These are phyloP conservation scores for Sporothrix brunneoviolacea DNA, from an alignment of 2,329 filamentous ascomycete genomes.

Conservation along the genomic window DNA sequence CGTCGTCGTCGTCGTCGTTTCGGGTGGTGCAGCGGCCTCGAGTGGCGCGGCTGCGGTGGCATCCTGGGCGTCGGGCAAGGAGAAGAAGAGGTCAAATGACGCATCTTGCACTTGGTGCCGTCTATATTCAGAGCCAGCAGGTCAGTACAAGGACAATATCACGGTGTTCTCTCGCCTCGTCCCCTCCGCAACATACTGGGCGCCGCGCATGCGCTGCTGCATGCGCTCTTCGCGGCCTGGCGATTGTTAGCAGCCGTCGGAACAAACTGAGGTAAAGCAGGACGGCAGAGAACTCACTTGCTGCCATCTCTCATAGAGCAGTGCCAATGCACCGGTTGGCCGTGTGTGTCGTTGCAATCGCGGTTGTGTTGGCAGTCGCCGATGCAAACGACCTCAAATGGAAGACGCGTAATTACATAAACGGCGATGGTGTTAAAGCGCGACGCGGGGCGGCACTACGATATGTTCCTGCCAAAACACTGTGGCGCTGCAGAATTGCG, in stretches of 20 bases:
- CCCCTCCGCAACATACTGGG: slow-evolving; percentile 41
- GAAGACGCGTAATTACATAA: too few relatives aligned
- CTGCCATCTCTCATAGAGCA: slow-evolving; percentile 25
- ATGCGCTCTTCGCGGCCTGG: slow-evolving; percentile 54
- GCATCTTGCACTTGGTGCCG: slow-evolving; percentile 53
- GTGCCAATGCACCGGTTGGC: slow-evolving; percentile 4
- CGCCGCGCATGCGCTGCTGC: slow-evolving; percentile 58
- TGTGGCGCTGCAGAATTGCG: too few relatives aligned
- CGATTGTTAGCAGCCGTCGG: background rate
- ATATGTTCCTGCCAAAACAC: too few relatives aligned
- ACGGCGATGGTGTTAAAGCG: background rate
- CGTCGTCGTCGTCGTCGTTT: background rate
- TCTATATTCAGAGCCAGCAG: slow-evolving; percentile 25
- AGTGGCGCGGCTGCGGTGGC: slow-evolving; percentile 12
- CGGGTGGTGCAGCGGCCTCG: slow-evolving; percentile 9
- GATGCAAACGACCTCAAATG: too few relatives aligned
- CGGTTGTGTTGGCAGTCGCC: background rate
- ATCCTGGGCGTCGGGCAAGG: slow-evolving; percentile 19
- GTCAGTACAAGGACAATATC: background rate
- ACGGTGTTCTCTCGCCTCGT: background rate
- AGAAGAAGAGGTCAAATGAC: slow-evolving; percentile 48
- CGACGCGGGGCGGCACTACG: slow-evolving; percentile 3
- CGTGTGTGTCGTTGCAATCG: background rate
- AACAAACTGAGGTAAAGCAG: background rate
- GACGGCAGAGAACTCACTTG: slow-evolving; percentile 24